Evolutionary conservation across 1,284 basidiomycete genomes (phyloP), one percentile per base, ranked within the genome.

Genomic region (Microbotryum intermedium): DNA sequence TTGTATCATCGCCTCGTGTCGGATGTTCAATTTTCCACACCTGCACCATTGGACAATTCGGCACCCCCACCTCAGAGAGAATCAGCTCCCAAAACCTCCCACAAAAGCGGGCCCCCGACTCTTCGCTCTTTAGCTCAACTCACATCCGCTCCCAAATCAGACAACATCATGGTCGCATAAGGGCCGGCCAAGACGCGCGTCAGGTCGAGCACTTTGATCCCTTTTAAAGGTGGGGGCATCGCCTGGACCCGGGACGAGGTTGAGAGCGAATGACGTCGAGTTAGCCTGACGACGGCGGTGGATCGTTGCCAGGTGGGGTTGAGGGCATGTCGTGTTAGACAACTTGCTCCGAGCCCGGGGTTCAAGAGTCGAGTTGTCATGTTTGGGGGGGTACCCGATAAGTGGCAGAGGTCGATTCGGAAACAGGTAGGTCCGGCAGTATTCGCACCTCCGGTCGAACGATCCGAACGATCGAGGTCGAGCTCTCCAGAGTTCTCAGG

Each of bases 121-220:
- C 23, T 30, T 20, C 18, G 25, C 20, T 26, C n/a, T 21, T 25
- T 20, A 50, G 49, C 28, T 50, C 49, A 20, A 23, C 30, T 48
- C 4, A 68, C 62, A 30, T 66, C 65, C 7, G 63, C 65, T 4
- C 77, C 89, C 25, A 90, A 77, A 76, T 92, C 89, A 34, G 84
- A 90, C 21, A 93, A 79, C 61, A 92, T 80, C 90, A 94, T 91
- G 3, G 92, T 90, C 29, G 85, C 83, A 7, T 87, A 88, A 16
- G 91, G 91, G 0, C 90, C 92, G 23, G 91, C 92, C 50, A 95
- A 78, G 1, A 95, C 87, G 44, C 91, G 82, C 13, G 90, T 90
- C 54, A 94, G 77, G 75, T 95, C 91, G 23, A 95, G 79, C 45
- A 95, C 82, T 67, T 81, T 84, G 71, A 92, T 79, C 26, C 88